Evolutionary conservation across 2,329 filamentous ascomycete species (phyloP).

Genomic region (Clonostachys chloroleuca): DNA sequence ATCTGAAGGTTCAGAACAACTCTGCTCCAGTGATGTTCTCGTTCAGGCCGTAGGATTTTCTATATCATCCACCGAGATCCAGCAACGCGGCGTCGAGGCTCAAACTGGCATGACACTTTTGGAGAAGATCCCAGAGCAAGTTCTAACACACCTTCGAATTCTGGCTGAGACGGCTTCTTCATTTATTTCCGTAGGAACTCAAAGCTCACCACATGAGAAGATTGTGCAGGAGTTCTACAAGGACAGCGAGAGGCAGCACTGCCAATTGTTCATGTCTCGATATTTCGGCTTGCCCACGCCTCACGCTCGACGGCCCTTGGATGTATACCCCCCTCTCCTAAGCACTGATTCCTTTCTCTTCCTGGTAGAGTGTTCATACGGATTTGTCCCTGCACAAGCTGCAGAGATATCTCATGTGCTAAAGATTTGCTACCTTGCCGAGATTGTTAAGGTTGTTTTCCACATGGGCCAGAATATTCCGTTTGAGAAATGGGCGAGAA

Average conservation of each 20-base stretch:
- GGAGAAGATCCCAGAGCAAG: slow-evolving; percentile 79
- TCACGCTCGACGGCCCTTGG: slow-evolving; percentile 32
- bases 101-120: slow-evolving; percentile 71
- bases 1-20: slow-evolving; percentile 31
- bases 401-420: slow-evolving; percentile 77
- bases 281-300: slow-evolving; percentile 26
- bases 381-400: slow-evolving; percentile 60
- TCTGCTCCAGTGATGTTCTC: slow-evolving; percentile 54
- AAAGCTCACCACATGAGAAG: slow-evolving; percentile 13
- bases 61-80: slow-evolving; percentile 85
- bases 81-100: slow-evolving; percentile 79
- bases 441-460: slow-evolving; percentile 78
- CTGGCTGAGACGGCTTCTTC: slow-evolving; percentile 84
- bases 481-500: slow-evolving; percentile 40
- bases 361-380: slow-evolving; percentile 73
- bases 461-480: slow-evolving; percentile 53
- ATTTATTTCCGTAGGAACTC: slow-evolving; percentile 73
- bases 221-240: slow-evolving; percentile 51
- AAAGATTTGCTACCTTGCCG: slow-evolving; percentile 82
- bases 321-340: slow-evolving; percentile 54
- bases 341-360: slow-evolving; percentile 73
- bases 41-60: slow-evolving; percentile 72
- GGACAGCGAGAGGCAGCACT: slow-evolving; percentile 68
- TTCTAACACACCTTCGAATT: slow-evolving; percentile 81
- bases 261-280: slow-evolving; percentile 67